These are phyloP conservation scores for Dothideomycetes sp. DNA, from an alignment of 2,329 filamentous ascomycete species.

Conservation along the genomic window DNA sequence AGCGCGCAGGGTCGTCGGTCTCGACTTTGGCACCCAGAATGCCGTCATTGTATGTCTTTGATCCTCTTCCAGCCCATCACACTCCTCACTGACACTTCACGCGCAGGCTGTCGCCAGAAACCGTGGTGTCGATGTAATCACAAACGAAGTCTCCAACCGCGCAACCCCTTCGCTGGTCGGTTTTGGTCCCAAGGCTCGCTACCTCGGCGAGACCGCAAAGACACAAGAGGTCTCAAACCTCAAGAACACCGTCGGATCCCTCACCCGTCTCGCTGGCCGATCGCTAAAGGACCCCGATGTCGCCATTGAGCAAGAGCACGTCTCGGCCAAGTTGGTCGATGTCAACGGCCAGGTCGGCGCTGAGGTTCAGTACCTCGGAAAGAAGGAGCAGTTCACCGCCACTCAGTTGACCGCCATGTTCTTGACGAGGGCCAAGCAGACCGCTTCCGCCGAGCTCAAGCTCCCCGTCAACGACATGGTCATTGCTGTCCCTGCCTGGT, in stretches of 20 bases:
- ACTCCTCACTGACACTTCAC: slow-evolving; percentile 14
- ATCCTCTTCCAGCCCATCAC: background rate
- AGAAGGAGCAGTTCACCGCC: slow-evolving; percentile 92
- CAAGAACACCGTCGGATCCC: slow-evolving; percentile 91
- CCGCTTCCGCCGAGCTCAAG: slow-evolving; percentile 76
- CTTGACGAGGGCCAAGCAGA: slow-evolving; percentile 87
- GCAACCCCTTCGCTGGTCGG: slow-evolving; percentile 93
- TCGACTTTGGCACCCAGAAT: slow-evolving; percentile 94
- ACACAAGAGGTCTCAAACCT: slow-evolving; percentile 99
- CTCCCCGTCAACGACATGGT: slow-evolving; percentile 88
- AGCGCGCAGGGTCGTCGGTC: slow-evolving; percentile 46
- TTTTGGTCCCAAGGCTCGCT: slow-evolving; percentile 88
- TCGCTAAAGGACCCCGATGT: slow-evolving; percentile 83
- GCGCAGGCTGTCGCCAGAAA: slow-evolving; percentile 77
- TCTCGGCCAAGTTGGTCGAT: slow-evolving; percentile 78
- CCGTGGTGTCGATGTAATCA: slow-evolving; percentile 97
- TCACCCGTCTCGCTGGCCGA: slow-evolving; percentile 89
- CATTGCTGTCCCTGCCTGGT: slow-evolving; percentile 92
- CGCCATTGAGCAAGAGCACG: slow-evolving; percentile 82
- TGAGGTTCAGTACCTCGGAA: slow-evolving; percentile 84
- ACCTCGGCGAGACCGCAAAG: slow-evolving; percentile 91
- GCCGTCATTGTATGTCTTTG: slow-evolving; percentile 58
- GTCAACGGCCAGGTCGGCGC: slow-evolving; percentile 90
- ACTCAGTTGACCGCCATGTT: slow-evolving; percentile 94
- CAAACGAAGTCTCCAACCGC: slow-evolving; percentile 98